A percentile compares a stretch with the other conserved stretches of the same genome.
Evolutionary conservation across 2,329 filamentous ascomycete species (phyloP).

Genomic region (Cladophialophora yegresii): DNA sequence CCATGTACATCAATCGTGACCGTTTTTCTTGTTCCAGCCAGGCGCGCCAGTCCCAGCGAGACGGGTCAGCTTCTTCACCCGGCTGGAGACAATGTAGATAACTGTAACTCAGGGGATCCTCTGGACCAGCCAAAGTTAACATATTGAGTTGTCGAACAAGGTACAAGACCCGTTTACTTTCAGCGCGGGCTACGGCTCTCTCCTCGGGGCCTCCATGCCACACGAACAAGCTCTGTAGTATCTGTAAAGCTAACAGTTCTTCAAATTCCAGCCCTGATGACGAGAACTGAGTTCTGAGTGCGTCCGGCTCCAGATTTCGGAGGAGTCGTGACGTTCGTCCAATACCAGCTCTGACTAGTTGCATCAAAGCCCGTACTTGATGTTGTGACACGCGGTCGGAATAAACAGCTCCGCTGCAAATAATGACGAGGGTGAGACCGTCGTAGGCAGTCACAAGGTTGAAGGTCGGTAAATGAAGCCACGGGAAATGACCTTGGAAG

Average conservation of each 20-base stretch:
- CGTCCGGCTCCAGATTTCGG: constrained; percentile 28
- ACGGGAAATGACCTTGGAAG: constrained; percentile 72
- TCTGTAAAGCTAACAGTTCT: constrained; percentile 66
- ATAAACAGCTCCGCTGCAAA: constrained; percentile 74
- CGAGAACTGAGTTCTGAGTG: constrained; percentile 46
- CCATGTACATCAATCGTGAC: constrained; percentile 64
- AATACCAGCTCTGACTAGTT: constrained; percentile 57
- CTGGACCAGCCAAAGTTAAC: constrained; percentile 55
- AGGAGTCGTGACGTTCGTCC: constrained; percentile 37
- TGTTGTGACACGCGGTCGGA: constrained; percentile 62
- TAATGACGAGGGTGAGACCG: constrained; percentile 68
- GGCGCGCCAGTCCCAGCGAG: constrained; percentile 63
- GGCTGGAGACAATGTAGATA: constrained; percentile 61
- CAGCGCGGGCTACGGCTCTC: constrained; percentile 62
- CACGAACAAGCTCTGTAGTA: constrained; percentile 63
- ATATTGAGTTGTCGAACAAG: constrained; percentile 62
- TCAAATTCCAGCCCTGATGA: constrained; percentile 45
- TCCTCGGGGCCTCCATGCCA: constrained; percentile 72
- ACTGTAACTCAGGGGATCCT: constrained; percentile 55
- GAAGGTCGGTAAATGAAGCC: constrained; percentile 72
- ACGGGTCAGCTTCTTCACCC: constrained; percentile 50
- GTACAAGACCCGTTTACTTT: constrained; percentile 38
- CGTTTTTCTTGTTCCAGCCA: constrained; percentile 74
- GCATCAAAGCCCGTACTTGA: constrained; percentile 69
- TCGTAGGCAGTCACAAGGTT: constrained; percentile 66